Evolutionary conservation across 371 early-diverging fungal species (phyloP), one percentile per base, ranked within the genome.

Genomic region (Scutellospora calospora): DNA sequence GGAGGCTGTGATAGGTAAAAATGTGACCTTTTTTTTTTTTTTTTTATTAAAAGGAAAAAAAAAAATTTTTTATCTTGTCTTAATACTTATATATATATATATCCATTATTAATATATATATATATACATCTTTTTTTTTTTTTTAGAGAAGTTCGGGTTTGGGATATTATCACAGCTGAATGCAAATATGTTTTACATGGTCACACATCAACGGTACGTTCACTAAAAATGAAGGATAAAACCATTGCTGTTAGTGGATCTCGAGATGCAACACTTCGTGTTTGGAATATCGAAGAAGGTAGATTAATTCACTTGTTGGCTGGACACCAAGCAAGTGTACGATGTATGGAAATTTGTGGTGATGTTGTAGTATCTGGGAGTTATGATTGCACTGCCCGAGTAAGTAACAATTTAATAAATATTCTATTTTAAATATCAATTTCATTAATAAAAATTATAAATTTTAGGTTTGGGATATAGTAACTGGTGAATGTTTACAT

Each of bases 201-300:
- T 6, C 99, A 98, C 81, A 94, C 93, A 25, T 95, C 95, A 3
- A 98, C 98, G 12, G 94, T 98, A n/a, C 89, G 99, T 35, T 96
- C 95, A 82, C 83, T 98, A 45, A 93, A 93, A 82, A 89, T 95
- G 81, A 86, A 96, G 74, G 83, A 87, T 59, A 85, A 84, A 68
- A 88, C 87, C 3, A 84, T 92, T 29, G 85, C 97, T 49, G 93
- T 96, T 38, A 94, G 97, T 0, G 97, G 96, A 57, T 94, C 95
- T 18, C 95, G 93, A 81, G 97, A 97, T 84, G 90, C 91, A 82
- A 92, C 94, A 0, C 88, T 96, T 54, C 90, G 93, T 27, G 91
- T 96, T 25, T 97, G 97, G 97, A 90, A 93, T 81, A 83, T 93
- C 3, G 92, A 95, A 78, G 93, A 95, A 0, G 93, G 95, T 93